Evolutionary conservation across 179 eudicot species (phyloP).

Genomic region (Beta corolliflora): DNA sequence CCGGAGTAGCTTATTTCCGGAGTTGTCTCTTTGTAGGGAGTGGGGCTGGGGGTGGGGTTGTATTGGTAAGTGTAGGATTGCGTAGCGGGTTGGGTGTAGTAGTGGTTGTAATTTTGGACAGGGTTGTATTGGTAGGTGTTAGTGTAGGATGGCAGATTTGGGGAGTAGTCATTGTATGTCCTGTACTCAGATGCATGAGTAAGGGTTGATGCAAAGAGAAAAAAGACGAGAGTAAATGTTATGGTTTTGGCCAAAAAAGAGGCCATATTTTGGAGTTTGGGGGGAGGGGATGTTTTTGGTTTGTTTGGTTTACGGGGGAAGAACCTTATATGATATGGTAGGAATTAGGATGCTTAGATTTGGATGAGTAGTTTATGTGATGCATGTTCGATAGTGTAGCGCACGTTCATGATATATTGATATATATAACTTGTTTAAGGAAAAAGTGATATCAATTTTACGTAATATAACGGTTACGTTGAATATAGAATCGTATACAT

Average conservation of each 20-base stretch:
- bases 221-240: neutral
- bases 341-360: neutral
- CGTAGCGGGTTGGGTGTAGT: neutral
- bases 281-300: too few species aligned
- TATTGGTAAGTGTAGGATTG: too few species aligned
- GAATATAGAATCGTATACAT: too few species aligned
- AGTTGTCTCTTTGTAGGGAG: neutral
- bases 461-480: too few species aligned
- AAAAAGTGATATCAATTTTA: too few species aligned
- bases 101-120: neutral
- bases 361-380: neutral
- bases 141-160: neutral
- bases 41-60: neutral
- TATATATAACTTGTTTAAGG: too few species aligned
- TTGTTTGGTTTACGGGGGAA: neutral
- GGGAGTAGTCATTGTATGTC: too few species aligned
- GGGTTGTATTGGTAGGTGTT: too few species aligned
- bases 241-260: neutral
- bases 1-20: neutral
- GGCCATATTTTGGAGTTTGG: neutral
- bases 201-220: neutral
- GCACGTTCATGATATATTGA: neutral
- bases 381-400: constrained; percentile 18
- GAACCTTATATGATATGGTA: neutral
- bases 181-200: neutral